These are phyloP conservation scores for Zea mays DNA, from an alignment of 176 grass and related monocot genomes.

Conservation along the genomic window Zm-B73-REFERENCE-NAM-5.0 NC_050099.1:237091001-237091500, in stretches of 20 bases:
- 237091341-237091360: conserved; percentile 88
- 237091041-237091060: conserved; percentile 19
- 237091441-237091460: neutral
- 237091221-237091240: conserved; percentile 70
- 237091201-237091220: conserved; percentile 37
- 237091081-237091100: conserved; percentile 27
- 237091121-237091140: conserved; percentile 25
- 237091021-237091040: conserved; percentile 24
- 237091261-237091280: conserved; percentile 33
- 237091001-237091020: conserved; percentile 50
- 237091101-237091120: conserved; percentile 22
- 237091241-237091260: conserved; percentile 43
- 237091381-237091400: conserved; percentile 62
- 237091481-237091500: neutral
- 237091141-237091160: conserved; percentile 35
- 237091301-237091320: conserved; percentile 43
- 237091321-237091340: conserved; percentile 60
- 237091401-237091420: neutral
- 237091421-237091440: neutral
- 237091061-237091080: conserved; percentile 9
- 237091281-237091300: conserved; percentile 33
- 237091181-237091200: conserved; percentile 31
- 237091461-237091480: neutral
- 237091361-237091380: conserved; percentile 71
- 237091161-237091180: conserved; percentile 32